phyloP scores from a whole-genome alignment of 1,139 yeast genomes.

The Suhomyces anneliseae region DNA sequence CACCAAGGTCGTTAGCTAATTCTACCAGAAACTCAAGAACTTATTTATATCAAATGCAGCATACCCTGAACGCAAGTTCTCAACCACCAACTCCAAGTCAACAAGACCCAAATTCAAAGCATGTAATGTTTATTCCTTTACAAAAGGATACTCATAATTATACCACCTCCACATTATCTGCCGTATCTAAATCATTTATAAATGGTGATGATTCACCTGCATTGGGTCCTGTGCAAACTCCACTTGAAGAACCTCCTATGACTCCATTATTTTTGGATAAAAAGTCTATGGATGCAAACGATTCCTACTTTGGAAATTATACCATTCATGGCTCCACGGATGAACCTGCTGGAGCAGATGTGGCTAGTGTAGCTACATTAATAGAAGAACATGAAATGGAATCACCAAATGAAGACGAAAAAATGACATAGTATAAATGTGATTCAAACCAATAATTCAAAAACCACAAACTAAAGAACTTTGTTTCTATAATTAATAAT shows the following conservation, averaged over 20 bases:
- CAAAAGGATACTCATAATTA: slow-evolving; percentile 11
- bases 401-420: background rate
- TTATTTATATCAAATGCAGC: slow-evolving; percentile 19
- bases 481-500: too few relatives aligned
- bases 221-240: slow-evolving; percentile 45
- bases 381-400: slow-evolving; percentile 14
- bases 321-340: background rate
- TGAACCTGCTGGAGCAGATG: slow-evolving; percentile 1
- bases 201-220: slow-evolving; percentile 37
- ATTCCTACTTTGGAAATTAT: slow-evolving; percentile 17
- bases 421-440: background rate
- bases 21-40: slow-evolving; percentile 22
- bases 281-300: slow-evolving; percentile 6
- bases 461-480: too few relatives aligned
- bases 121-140: slow-evolving; percentile 8
- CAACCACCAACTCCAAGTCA: slow-evolving; percentile 2
- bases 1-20: slow-evolving; percentile 39
- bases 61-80: slow-evolving; percentile 2
- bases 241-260: slow-evolving; percentile 48
- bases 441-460: too few relatives aligned
- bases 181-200: slow-evolving; percentile 10
- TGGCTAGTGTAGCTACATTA: slow-evolving; percentile 8
- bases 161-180: slow-evolving; percentile 7
- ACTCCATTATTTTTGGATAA: slow-evolving; percentile 41
- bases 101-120: slow-evolving; percentile 1